Evolutionary conservation across 2,329 filamentous ascomycete genomes (phyloP), one percentile per base, ranked within the genome.

Genomic region (Nemania sp.): DNA sequence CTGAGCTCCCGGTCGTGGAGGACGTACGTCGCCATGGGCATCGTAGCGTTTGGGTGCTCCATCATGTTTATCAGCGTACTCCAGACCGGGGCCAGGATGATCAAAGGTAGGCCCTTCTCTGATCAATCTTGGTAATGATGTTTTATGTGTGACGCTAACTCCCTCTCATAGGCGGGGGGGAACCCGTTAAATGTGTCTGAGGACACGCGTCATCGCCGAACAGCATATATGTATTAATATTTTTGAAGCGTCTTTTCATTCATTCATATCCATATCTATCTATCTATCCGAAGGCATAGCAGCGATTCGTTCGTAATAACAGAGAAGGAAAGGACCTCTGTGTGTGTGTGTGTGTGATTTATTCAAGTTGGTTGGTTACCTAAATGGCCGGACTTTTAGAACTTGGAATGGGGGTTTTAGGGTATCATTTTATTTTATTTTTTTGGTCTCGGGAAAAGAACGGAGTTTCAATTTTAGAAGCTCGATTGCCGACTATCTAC

Each of bases 1-100:
- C 80, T 99, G 62, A 94, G 91, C 67, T 92, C 87, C 59, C 80
- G 87, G 67, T 88, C 85, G 71, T 90, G 88, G 82, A 88, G 84
- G 74, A 92, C 89, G 17, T 88, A 87, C 63, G 83, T 91, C 62
- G 88, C 91, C 12, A 86, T 86, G 25, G 87, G 83, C 48, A 81
- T 86, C n/a, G 90, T 94, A 60, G 86, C 76, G 12, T 97, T 97
- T 80, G 94, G 93, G 4, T 80, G 84, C 55, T 78, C 82, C 2
- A 93, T 97, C 58, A 92, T 97, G 89, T 81, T 80, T 12, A 93
- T 96, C 46, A 93, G 89, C 71, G 76, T 96, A 64, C 72, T 92
- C 47, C 87, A 92, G 77, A 88, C 90, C 1, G 78, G 90, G 57
- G 78, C 79, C 13, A 92, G 94, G 77, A 87, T 94, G 70, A 74